A percentile compares a stretch with the other conserved stretches of the same genome.
These are phyloP conservation scores for Lactarius evosmus DNA, from an alignment of 768 basidiomycete species.

Conservation along the genomic window DNA sequence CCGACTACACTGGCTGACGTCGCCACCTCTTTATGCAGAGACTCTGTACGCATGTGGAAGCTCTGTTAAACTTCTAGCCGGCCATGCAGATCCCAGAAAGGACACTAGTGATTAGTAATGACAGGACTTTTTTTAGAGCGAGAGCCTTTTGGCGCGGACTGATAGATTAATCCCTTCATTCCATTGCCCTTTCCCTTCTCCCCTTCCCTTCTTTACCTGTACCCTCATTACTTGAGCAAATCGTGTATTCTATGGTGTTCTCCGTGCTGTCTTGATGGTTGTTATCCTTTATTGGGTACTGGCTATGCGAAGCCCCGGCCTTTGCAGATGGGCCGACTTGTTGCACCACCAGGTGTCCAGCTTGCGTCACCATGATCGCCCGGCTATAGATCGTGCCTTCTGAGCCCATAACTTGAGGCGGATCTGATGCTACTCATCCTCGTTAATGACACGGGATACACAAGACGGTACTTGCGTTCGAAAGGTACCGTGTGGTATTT, in stretches of 20 bases:
- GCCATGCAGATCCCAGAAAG: too few relatives aligned
- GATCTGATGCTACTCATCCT: neutral
- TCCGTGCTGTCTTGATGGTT: neutral
- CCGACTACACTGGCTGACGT: neutral
- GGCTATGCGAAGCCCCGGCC: neutral
- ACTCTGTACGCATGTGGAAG: conserved; percentile 40
- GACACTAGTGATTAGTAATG: neutral
- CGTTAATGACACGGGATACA: neutral
- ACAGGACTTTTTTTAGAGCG: neutral
- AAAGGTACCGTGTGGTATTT: neutral
- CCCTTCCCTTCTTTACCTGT: neutral
- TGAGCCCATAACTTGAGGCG: too few relatives aligned
- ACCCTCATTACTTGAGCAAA: neutral
- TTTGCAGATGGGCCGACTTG: neutral
- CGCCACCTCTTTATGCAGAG: conserved; percentile 25
- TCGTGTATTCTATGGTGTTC: neutral
- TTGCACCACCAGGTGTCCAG: neutral
- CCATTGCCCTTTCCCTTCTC: neutral
- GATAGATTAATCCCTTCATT: neutral
- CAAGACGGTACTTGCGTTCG: neutral
- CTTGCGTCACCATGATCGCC: neutral
- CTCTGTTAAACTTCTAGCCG: conserved; percentile 24
- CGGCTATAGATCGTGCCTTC: neutral
- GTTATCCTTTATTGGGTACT: neutral
- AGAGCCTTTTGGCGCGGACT: neutral